These are phyloP conservation scores for Trichoderma sp. DNA, from an alignment of 2,329 filamentous ascomycete species.

Conservation along the genomic window DNA sequence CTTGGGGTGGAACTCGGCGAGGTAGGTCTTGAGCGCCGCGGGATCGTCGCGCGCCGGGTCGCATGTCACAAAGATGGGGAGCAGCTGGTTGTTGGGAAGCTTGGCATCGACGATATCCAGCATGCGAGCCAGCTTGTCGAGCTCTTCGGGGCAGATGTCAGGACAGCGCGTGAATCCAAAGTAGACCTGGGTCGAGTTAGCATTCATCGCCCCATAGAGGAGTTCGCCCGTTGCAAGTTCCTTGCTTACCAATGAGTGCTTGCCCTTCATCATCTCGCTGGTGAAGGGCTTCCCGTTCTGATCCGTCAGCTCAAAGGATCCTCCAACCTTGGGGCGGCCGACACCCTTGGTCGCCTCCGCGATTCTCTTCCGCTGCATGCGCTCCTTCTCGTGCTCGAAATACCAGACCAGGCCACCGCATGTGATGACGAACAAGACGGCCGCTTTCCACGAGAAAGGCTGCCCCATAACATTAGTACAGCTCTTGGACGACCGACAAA, in stretches of 20 bases:
- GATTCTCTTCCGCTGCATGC: constrained; percentile 85
- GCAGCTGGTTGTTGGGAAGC: constrained; percentile 55
- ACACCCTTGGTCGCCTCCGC: constrained; percentile 92
- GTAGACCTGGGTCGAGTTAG: constrained; percentile 67
- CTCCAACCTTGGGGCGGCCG: constrained; percentile 89
- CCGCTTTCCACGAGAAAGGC: constrained; percentile 94
- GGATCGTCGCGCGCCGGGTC: constrained; percentile 91
- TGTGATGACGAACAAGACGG: constrained; percentile 78
- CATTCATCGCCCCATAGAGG: neutral
- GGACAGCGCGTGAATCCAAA: constrained; percentile 99
- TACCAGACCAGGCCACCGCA: constrained; percentile 81
- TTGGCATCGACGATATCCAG: constrained; percentile 70
- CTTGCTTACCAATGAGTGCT: constrained; percentile 71
- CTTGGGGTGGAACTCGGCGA: constrained; percentile 84
- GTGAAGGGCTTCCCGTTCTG: constrained; percentile 78
- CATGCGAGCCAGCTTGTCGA: constrained; percentile 99
- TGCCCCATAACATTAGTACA: constrained; percentile 39
- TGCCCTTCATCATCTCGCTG: constrained; percentile 80
- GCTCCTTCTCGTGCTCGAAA: constrained; percentile 89
- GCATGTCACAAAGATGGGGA: constrained; percentile 91
- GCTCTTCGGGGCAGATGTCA: constrained; percentile 97
- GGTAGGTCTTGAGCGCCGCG: constrained; percentile 79
- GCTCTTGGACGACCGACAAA: neutral
- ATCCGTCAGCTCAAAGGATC: constrained; percentile 79
- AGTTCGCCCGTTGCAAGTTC: neutral